phyloP scores from a whole-genome alignment of 345 rosid species.

The Eucalyptus cloeziana region DNA sequence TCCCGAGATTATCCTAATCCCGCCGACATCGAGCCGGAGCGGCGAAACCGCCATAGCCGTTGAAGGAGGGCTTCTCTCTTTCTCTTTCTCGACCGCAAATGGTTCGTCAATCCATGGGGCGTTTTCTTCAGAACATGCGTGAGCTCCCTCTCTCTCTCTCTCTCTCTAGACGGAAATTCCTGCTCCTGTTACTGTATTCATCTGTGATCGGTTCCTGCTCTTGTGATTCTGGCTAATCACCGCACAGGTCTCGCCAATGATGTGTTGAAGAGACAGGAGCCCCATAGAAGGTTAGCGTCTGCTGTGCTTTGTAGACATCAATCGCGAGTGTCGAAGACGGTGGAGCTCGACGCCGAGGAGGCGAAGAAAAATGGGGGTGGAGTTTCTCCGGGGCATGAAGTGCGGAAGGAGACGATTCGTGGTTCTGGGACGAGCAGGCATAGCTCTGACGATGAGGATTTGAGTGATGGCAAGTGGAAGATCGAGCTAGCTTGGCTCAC shows the following conservation, averaged over 20 bases:
- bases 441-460: conserved; percentile 37
- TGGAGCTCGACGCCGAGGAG: conserved; percentile 8
- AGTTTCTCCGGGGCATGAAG: conserved; percentile 7
- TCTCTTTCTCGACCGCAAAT: not conserved
- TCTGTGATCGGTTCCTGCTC: not conserved
- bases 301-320: conserved; percentile 29
- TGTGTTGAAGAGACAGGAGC: conserved; percentile 16
- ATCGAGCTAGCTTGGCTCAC: conserved; percentile 75
- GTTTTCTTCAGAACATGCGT: not conserved
- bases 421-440: conserved; percentile 9
- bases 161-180: not conserved
- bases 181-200: not conserved
- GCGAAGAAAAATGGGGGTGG: not conserved
- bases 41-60: not conserved
- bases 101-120: conserved; percentile 2
- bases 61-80: not conserved
- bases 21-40: not conserved
- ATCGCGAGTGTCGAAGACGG: conserved; percentile 29
- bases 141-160: not conserved
- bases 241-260: conserved; percentile 12
- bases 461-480: conserved; percentile 46
- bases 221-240: not conserved
- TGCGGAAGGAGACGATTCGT: conserved; percentile 1
- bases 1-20: not conserved
- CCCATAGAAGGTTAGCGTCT: conserved; percentile 17